Evolutionary conservation across 495 filamentous ascomycete genomes (phyloP).

Genomic region (Umbilicaria muhlenbergii): DNA sequence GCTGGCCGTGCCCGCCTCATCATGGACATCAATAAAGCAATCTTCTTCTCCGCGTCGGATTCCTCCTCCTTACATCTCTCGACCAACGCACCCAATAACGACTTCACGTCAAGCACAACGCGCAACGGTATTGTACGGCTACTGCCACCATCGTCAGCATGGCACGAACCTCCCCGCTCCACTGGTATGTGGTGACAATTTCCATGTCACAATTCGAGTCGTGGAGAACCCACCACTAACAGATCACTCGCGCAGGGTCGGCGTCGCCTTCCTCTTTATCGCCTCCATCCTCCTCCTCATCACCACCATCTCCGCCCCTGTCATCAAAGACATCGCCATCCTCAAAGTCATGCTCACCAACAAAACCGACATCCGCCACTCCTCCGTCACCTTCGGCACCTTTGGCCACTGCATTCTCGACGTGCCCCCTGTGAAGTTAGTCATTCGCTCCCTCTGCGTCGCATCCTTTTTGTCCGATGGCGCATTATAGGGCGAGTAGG

Average conservation of each 20-base stretch:
- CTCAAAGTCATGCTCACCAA: conserved; percentile 31
- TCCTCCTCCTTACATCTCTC: no score
- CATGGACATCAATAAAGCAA: no score
- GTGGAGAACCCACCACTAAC: conserved; percentile 11
- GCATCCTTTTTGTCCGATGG: neutral
- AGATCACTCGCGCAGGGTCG: conserved; percentile 39
- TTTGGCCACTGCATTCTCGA: conserved; percentile 39
- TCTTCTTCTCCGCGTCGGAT: no score
- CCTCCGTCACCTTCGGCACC: conserved; percentile 34
- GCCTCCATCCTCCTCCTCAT: conserved; percentile 39
- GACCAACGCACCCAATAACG: no score
- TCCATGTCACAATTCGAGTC: neutral
- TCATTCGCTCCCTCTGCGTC: neutral
- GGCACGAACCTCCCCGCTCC: conserved; percentile 5
- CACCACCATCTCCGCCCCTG: conserved; percentile 41
- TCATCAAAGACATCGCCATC: conserved; percentile 34
- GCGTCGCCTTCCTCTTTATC: conserved; percentile 40
- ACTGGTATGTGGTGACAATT: neutral
- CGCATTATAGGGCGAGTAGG: neutral
- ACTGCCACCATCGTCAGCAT: neutral
- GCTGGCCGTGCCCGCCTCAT: no score
- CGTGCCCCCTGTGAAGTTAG: conserved; percentile 7
- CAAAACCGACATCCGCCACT: conserved; percentile 13
- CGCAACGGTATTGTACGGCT: no score
- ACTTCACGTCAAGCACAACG: no score